phyloP scores from a whole-genome alignment of 768 basidiomycete species.

The Amanita brunnescens region DNA sequence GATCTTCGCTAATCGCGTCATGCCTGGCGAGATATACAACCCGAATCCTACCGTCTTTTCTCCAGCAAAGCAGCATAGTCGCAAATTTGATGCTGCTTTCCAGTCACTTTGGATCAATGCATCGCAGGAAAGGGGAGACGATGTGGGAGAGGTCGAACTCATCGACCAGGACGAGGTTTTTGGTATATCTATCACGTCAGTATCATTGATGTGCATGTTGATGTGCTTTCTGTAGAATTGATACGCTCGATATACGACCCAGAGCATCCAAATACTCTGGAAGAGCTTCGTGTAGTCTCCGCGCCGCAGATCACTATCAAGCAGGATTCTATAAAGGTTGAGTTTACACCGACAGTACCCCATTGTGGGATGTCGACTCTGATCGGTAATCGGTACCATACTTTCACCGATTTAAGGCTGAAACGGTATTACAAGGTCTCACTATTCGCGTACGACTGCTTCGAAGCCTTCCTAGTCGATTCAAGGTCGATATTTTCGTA shows the following conservation, averaged over 20 bases:
- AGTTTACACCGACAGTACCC: slow-evolving; percentile 96
- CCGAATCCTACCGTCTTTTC: slow-evolving; percentile 83
- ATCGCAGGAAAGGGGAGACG: slow-evolving; percentile 32
- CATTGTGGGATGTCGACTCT: slow-evolving; percentile 97
- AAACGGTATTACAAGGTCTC: slow-evolving; percentile 46
- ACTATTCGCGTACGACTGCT: slow-evolving; percentile 90
- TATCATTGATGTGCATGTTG: neutral
- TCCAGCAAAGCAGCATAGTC: slow-evolving; percentile 35
- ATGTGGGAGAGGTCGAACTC: slow-evolving; percentile 48
- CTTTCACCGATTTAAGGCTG: slow-evolving; percentile 5
- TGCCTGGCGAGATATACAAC: slow-evolving; percentile 60
- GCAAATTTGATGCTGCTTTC: slow-evolving; percentile 30
- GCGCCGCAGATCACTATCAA: slow-evolving; percentile 64
- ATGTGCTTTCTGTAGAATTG: slow-evolving; percentile 48
- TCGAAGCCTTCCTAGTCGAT: slow-evolving; percentile 83
- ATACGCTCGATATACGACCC: slow-evolving; percentile 91
- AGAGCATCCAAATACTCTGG: slow-evolving; percentile 89
- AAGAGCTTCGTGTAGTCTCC: slow-evolving; percentile 93
- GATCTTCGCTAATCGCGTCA: neutral
- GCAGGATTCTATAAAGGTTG: slow-evolving; percentile 68
- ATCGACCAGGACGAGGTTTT: slow-evolving; percentile 94
- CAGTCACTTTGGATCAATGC: slow-evolving; percentile 60
- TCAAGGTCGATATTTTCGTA: slow-evolving; percentile 89
- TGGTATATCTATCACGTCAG: slow-evolving; percentile 38
- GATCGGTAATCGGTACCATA: slow-evolving; percentile 53